Conservation (phyloP, 2,329 filamentous ascomycete genomes). For the Zymoseptoria brevis region DNA sequence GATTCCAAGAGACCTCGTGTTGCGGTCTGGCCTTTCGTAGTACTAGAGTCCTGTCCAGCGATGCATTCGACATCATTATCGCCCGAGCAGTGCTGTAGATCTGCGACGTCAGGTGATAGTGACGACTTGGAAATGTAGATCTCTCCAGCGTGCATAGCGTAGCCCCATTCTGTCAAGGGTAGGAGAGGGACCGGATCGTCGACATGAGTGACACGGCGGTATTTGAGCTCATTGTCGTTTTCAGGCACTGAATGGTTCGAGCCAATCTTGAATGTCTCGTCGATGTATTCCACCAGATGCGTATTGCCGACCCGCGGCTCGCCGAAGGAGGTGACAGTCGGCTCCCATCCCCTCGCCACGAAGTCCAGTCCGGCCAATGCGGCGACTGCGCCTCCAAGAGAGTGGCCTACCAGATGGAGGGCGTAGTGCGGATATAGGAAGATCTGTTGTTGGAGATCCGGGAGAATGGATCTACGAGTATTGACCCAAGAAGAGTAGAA, state of each 20-base stretch:
- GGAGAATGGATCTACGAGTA: conserved; percentile 61
- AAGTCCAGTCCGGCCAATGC: conserved; percentile 80
- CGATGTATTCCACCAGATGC: conserved; percentile 46
- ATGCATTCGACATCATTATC: conserved; percentile 66
- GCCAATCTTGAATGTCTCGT: conserved; percentile 40
- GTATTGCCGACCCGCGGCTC: conserved; percentile 62
- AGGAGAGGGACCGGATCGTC: conserved; percentile 85
- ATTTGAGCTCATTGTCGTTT: conserved; percentile 33
- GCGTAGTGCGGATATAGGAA: conserved; percentile 60
- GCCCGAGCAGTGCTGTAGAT: conserved; percentile 66
- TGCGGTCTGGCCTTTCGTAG: background rate
- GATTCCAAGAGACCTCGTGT: conserved; percentile 19
- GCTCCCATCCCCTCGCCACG: conserved; percentile 64
- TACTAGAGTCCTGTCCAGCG: conserved; percentile 45
- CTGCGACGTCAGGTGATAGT: conserved; percentile 58
- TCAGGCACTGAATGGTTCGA: conserved; percentile 7
- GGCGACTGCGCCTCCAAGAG: conserved; percentile 84
- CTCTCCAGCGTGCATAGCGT: conserved; percentile 75
- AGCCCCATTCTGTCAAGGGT: conserved; percentile 82
- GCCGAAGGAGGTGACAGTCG: conserved; percentile 82
- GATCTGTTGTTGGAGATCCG: conserved; percentile 54
- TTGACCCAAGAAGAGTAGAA: conserved; percentile 80
- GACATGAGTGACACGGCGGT: conserved; percentile 74
- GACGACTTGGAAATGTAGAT: conserved; percentile 69
- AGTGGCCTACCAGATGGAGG: conserved; percentile 79